A percentile compares a stretch with the other conserved stretches of the same genome.
Conservation (phyloP, 2,329 filamentous ascomycete species). For the Allantophomopsis cytisporea region DNA sequence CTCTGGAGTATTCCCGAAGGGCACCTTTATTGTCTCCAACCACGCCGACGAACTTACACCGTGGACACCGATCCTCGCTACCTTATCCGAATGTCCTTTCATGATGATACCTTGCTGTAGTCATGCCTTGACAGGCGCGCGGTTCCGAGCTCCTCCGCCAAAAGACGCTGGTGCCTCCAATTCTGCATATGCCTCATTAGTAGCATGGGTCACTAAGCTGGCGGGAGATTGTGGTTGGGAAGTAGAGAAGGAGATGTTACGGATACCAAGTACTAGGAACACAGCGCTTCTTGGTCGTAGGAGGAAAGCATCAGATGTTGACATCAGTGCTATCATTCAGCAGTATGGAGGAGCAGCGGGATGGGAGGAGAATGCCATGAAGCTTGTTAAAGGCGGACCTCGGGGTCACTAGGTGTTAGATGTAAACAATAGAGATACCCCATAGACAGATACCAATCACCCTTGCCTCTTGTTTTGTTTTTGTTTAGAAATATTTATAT, state of each 20-base stretch:
- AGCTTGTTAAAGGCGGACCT: slow-evolving; percentile 37
- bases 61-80: slow-evolving; percentile 86
- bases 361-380: slow-evolving; percentile 39
- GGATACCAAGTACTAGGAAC: slow-evolving; percentile 89
- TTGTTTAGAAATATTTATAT: not conserved
- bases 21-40: slow-evolving; percentile 91
- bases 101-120: slow-evolving; percentile 94
- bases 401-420: slow-evolving; percentile 2
- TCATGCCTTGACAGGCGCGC: slow-evolving; percentile 65
- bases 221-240: slow-evolving; percentile 60
- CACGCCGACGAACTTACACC: slow-evolving; percentile 93
- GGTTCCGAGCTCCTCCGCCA: slow-evolving; percentile 53
- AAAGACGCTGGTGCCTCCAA: slow-evolving; percentile 19
- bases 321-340: slow-evolving; percentile 29
- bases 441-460: slow-evolving; percentile 6
- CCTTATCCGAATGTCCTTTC: slow-evolving; percentile 64
- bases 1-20: slow-evolving; percentile 52
- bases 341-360: slow-evolving; percentile 40
- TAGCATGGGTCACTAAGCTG: slow-evolving; percentile 61
- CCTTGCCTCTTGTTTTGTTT: slow-evolving; percentile 10
- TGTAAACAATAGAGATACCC: not conserved
- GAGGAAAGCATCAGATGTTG: slow-evolving; percentile 16
- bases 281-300: slow-evolving; percentile 62
- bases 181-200: slow-evolving; percentile 74
- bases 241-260: slow-evolving; percentile 71